Evolutionary conservation across 2,329 filamentous ascomycete genomes (phyloP), one percentile per base, ranked within the genome.

Genomic region (Immersiporthe knoxdaviesiana): DNA sequence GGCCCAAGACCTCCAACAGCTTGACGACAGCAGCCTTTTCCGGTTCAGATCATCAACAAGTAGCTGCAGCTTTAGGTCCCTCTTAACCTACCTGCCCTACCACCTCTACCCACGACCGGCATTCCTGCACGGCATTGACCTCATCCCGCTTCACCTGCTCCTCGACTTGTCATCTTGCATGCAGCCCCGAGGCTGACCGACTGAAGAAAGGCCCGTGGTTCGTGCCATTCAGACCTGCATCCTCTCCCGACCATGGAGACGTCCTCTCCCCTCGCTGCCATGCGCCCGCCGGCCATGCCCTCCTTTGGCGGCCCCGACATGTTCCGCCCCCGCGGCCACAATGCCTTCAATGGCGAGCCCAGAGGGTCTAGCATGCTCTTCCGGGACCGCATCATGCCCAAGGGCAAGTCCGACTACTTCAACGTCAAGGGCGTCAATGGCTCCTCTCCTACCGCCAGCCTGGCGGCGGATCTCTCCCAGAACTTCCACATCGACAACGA

Each of bases 381-480:
- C 78, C 90, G 91, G 85, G 93, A 92, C 85, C 86, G 90, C 79
- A 71, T 77, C 64, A 74, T 90, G 77, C 81, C 87, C 74, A 84
- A 86, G 72, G 81, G 85, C 59, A 83, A 82, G 54, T 79, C 85
- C 47, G 94, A 97, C 80, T 97, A 96, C 83, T 97, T 98, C 83
- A 90, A 86, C 75, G 81, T 92, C 75, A 94, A 92, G 78, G 87
- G 91, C 65, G 84, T 93, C 76, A 89, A 89, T 74, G 93, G 93
- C 63, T 97, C 94, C 27, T 99, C 96, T 68, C 96, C 96, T 7
- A 94, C 94, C 47, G 90, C 93, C 65, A 97, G 93, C 77, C 84
- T 99, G 74, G 95, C 94, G 56, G 94, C 94, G 72, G 96, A 99
- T 81, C 86, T 98, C 75, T 97, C 94, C 69, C 94, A 97, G 78